phyloP scores from a whole-genome alignment of 192 early-diverging fungal genomes.

The Podila verticillata region DNA sequence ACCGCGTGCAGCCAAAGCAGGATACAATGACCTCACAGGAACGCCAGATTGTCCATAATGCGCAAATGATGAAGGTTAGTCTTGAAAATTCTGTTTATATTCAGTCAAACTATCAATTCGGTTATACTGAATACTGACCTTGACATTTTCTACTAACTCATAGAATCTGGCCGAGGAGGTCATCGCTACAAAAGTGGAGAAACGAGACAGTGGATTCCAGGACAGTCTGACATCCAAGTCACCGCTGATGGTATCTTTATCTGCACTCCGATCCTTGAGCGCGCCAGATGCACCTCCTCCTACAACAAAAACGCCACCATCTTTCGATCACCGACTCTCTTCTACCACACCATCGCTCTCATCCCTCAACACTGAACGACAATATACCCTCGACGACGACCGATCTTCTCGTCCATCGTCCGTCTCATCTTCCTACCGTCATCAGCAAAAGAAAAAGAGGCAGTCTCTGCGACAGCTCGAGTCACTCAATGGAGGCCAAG shows the following conservation, averaged over 20 bases:
- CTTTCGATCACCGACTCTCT: constrained; percentile 23
- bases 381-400: constrained; percentile 45
- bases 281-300: constrained; percentile 25
- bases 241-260: constrained; percentile 11
- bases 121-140: neutral
- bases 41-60: constrained; percentile 33
- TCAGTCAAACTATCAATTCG: too few relatives aligned
- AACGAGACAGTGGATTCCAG: constrained; percentile 1
- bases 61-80: constrained; percentile 46
- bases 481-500: constrained; percentile 2
- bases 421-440: constrained; percentile 22
- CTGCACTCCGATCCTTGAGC: neutral
- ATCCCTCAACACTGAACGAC: constrained; percentile 18
- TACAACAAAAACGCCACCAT: constrained; percentile 19
- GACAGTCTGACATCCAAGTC: neutral
- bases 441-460: constrained; percentile 14
- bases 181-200: constrained; percentile 20
- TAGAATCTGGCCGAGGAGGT: constrained; percentile 44
- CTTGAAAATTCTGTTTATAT: neutral
- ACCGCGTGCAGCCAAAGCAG: constrained; percentile 40
- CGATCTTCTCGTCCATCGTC: constrained; percentile 25
- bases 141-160: neutral
- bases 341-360: constrained; percentile 20
- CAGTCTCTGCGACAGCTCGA: constrained; percentile 41
- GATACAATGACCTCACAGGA: constrained; percentile 49